Evolutionary conservation across 352 stramenopile species (phyloP).

Genomic region (Phytopythium aichiense): DNA sequence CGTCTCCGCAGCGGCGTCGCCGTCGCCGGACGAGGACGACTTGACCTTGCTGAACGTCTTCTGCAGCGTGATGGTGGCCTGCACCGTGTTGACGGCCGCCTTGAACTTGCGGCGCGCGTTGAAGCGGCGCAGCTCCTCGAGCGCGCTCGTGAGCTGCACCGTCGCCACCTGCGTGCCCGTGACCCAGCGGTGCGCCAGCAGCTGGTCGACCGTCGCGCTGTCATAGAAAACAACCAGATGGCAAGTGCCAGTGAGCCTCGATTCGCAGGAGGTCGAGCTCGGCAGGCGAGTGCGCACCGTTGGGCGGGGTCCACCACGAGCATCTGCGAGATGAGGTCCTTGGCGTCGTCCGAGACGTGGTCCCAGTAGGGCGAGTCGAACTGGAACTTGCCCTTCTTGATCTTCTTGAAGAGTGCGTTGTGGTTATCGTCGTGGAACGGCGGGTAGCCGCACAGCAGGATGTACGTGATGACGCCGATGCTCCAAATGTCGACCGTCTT

Average conservation of each 20-base stretch:
- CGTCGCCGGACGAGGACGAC: constrained; percentile 25
- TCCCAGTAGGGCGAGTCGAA: constrained; percentile 96
- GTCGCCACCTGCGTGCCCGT: constrained; percentile 73
- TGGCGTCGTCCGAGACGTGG: constrained; percentile 90
- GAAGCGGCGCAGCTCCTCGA: constrained; percentile 91
- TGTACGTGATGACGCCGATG: constrained; percentile 90
- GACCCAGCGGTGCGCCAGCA: constrained; percentile 91
- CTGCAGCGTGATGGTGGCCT: constrained; percentile 64
- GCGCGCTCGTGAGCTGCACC: constrained; percentile 89
- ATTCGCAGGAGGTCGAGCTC: not conserved
- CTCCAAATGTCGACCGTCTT: constrained; percentile 88
- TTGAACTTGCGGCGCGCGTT: constrained; percentile 95
- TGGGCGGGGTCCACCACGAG: constrained; percentile 89
- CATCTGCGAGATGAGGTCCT: constrained; percentile 93
- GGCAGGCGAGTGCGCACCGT: constrained; percentile 33
- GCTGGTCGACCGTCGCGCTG: constrained; percentile 75
- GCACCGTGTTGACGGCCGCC: constrained; percentile 87
- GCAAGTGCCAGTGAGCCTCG: constrained; percentile 7
- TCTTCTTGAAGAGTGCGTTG: constrained; percentile 92
- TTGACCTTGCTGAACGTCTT: constrained; percentile 72
- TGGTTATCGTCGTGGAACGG: constrained; percentile 93
- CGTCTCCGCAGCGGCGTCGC: not conserved
- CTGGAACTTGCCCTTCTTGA: constrained; percentile 92
- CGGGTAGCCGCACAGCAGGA: constrained; percentile 81
- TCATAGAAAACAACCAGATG: constrained; percentile 5